Percentiles rank a stretch among this genome's conserved stretches.
phyloP scores from a whole-genome alignment of 2,329 filamentous ascomycete genomes.

The Aplosporella prunicola region DNA sequence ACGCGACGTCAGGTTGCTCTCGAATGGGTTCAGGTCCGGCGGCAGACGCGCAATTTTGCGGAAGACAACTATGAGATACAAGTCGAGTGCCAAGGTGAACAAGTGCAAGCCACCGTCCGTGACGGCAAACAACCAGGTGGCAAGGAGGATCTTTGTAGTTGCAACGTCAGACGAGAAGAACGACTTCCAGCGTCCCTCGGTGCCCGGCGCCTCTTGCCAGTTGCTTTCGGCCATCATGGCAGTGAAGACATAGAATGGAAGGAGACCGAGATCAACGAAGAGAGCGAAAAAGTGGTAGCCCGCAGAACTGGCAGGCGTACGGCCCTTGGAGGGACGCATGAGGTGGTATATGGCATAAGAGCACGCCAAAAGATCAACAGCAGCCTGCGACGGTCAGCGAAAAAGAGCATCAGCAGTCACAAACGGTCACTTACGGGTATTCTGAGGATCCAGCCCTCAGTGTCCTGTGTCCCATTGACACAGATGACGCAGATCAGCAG shows the following conservation, averaged over 20 bases:
- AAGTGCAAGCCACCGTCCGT: conserved; percentile 59
- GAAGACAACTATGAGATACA: conserved; percentile 72
- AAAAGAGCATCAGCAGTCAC: not conserved
- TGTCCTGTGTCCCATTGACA: conserved; percentile 55
- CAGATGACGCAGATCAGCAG: conserved; percentile 68
- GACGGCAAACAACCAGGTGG: conserved; percentile 60
- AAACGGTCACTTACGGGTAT: conserved; percentile 52
- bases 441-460: conserved; percentile 65
- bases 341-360: conserved; percentile 77
- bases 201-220: conserved; percentile 36
- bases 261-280: conserved; percentile 58
- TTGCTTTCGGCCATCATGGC: conserved; percentile 46
- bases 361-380: conserved; percentile 61
- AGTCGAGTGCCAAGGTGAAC: conserved; percentile 57
- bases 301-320: conserved; percentile 69
- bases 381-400: conserved; percentile 47
- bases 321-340: conserved; percentile 55
- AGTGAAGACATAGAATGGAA: conserved; percentile 55
- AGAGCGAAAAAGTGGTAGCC: conserved; percentile 83
- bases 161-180: conserved; percentile 49
- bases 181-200: conserved; percentile 54
- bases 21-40: conserved; percentile 91
- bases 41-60: conserved; percentile 71
- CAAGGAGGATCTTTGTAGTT: conserved; percentile 52
- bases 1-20: conserved; percentile 71